Base-by-base conservation (phyloP, 78 protist species). In the Pelomyxa schiedti region DNA sequence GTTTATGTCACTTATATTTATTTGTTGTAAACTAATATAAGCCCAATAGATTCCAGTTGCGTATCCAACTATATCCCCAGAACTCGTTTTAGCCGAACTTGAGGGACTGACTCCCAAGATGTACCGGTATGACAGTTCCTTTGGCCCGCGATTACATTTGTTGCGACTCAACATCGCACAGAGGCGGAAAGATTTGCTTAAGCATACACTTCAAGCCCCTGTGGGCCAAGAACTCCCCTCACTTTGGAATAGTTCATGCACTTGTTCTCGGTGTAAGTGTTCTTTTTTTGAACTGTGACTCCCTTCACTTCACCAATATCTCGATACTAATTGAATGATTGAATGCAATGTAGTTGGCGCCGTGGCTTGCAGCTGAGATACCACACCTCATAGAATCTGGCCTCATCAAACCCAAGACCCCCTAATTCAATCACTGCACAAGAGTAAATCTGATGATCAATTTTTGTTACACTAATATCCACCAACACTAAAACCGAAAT, bases 341-440 rank as follows among this genome's bases (percentile, higher is more conserved):
- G 24, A 8, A 53, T 4, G 47, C 16, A 28, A 3, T 1, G 16
- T 53, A 90, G 88, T 77, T 93, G 38, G 94, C 91, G 5, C 99
- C 99, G 30, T 96, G 98, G 97, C 82, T 96, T 29, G 98, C 98
- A 0, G 93, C 95, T 1, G 99, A 96, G 69, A 77, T 96, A 5
- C 99, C 99, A 2, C 71, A 75, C 75, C 78, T 96, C 9, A 90
- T 91, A n/a, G 88, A 75, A 8, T 67, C 42, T 29, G 69, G 69
- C 24, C 40, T 76, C 66, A 69, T 83, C 43, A 52, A 41, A 52
- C 71, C 75, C 65, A 66, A 83, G 35, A n/a, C n/a, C n/a, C n/a
- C n/a, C n/a, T n/a, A n/a, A n/a, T n/a, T n/a, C n/a, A n/a, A n/a
- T n/a, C n/a, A n/a, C n/a, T n/a, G n/a, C n/a, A n/a, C n/a, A n/a